Evolutionary conservation across 2,329 filamentous ascomycete genomes (phyloP).

Genomic region (Hymenoscyphus salicellus): DNA sequence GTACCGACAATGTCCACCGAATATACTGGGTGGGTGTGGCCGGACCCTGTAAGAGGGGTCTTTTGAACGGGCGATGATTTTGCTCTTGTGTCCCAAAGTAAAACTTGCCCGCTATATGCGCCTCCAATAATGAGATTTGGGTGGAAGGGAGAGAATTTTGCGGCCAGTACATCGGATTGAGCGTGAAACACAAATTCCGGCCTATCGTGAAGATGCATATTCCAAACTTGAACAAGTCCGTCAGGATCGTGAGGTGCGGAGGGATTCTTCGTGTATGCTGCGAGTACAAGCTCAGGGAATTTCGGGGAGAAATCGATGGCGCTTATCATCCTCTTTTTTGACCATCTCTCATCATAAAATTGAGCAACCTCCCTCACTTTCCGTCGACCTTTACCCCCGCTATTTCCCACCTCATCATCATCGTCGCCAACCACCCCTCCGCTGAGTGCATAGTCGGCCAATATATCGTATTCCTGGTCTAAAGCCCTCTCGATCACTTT

Average conservation of each 20-base stretch:
- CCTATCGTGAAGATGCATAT: conserved; percentile 86
- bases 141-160: conserved; percentile 98
- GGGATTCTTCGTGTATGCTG: conserved; percentile 96
- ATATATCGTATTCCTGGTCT: conserved; percentile 92
- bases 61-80: conserved; percentile 89
- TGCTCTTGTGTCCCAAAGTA: conserved; percentile 94
- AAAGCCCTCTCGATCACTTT: conserved; percentile 96
- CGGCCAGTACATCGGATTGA: conserved; percentile 90
- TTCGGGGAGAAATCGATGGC: conserved; percentile 94
- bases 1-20: conserved; percentile 93
- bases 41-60: conserved; percentile 89
- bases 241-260: conserved; percentile 91
- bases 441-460: conserved; percentile 88
- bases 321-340: conserved; percentile 95
- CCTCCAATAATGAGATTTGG: conserved; percentile 94
- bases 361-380: conserved; percentile 84
- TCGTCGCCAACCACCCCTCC: conserved; percentile 73
- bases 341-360: conserved; percentile 94
- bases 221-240: conserved; percentile 95
- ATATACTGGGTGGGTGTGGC: conserved; percentile 96
- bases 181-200: conserved; percentile 97
- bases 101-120: conserved; percentile 92
- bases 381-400: conserved; percentile 66
- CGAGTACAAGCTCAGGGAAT: conserved; percentile 87
- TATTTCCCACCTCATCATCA: conserved; percentile 71